Evolutionary conservation across 2,329 filamentous ascomycete genomes (phyloP).

Genomic region (Colletotrichum melonis): DNA sequence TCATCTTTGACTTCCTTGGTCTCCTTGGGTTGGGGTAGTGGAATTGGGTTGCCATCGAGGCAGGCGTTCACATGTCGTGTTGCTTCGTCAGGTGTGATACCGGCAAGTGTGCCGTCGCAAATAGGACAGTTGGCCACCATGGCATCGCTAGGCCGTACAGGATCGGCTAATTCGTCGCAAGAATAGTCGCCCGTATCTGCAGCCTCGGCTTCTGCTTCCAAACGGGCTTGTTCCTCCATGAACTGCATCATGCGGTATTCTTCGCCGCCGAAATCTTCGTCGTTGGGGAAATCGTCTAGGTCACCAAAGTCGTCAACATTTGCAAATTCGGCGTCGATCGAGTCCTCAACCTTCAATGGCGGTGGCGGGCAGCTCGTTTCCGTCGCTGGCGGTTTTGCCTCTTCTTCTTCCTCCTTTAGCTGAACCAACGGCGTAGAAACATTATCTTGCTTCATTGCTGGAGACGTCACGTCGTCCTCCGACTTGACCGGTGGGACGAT

Average conservation of each 20-base stretch:
- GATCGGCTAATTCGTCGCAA: conserved; percentile 46
- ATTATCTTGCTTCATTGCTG: background rate
- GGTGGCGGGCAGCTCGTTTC: conserved; percentile 34
- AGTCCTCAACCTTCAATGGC: conserved; percentile 45
- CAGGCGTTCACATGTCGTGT: conserved; percentile 92
- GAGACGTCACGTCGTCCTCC: background rate
- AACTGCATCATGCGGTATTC: conserved; percentile 75
- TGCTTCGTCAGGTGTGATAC: conserved; percentile 73
- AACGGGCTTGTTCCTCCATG: conserved; percentile 80
- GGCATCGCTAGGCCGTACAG: conserved; percentile 41
- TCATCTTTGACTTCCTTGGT: conserved; percentile 23
- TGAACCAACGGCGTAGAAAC: background rate
- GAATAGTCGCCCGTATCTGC: conserved; percentile 50
- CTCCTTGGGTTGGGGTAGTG: conserved; percentile 54
- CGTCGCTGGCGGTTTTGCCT: conserved; percentile 15
- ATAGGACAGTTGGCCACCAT: conserved; percentile 75
- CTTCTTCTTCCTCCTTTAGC: background rate
- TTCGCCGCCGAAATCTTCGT: conserved; percentile 67
- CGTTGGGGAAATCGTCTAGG: conserved; percentile 67
- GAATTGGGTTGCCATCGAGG: conserved; percentile 82
- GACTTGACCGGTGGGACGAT: background rate
- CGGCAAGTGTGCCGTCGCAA: conserved; percentile 74
- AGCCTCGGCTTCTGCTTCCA: conserved; percentile 69
- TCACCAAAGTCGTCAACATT: conserved; percentile 49
- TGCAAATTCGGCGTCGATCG: conserved; percentile 46